A percentile compares a stretch with the other conserved stretches of the same genome.
These are phyloP conservation scores for Drechmeria coniospora DNA, from an alignment of 2,329 filamentous ascomycete genomes.

Conservation along the genomic window DNA sequence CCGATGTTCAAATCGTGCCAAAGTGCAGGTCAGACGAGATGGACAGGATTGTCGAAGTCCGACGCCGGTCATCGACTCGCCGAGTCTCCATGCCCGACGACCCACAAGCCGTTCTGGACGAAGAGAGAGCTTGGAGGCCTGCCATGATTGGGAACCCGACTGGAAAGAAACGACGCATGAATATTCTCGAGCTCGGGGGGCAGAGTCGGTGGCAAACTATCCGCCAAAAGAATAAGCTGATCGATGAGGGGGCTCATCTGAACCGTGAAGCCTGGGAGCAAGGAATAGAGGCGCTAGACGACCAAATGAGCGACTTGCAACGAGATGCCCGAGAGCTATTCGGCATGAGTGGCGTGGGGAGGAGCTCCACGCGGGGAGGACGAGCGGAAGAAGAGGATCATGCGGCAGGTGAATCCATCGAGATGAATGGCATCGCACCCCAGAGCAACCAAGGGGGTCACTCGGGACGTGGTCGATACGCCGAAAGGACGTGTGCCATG, in stretches of 20 bases:
- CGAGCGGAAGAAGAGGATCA: constrained; percentile 16
- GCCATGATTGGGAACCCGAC: constrained; percentile 58
- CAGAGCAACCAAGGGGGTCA: constrained; percentile 4
- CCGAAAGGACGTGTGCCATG: constrained; percentile 20
- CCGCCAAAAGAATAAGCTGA: constrained; percentile 39
- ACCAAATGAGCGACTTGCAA: constrained; percentile 20
- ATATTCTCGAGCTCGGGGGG: constrained; percentile 51
- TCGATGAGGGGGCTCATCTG: constrained; percentile 27
- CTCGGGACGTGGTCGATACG: constrained; percentile 6
- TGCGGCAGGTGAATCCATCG: constrained; percentile 11
- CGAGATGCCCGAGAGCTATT: constrained; percentile 17
- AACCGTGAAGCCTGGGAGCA: constrained; percentile 20
- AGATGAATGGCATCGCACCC: constrained; percentile 13
- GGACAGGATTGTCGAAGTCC: constrained; percentile 33
- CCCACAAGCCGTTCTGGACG: constrained; percentile 25
- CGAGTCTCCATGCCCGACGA: constrained; percentile 26
- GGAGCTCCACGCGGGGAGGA: constrained; percentile 9
- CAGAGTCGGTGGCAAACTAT: constrained; percentile 63
- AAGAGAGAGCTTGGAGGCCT: constrained; percentile 50
- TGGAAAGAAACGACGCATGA: constrained; percentile 53
- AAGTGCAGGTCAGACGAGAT: constrained; percentile 39
- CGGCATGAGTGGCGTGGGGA: constrained; percentile 11
- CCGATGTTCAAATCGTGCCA: constrained; percentile 52
- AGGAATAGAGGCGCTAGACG: constrained; percentile 20
- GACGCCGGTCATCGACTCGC: constrained; percentile 31